Conservation (phyloP, 1,139 yeast genomes). For the Geotrichum restrictum region DNA sequence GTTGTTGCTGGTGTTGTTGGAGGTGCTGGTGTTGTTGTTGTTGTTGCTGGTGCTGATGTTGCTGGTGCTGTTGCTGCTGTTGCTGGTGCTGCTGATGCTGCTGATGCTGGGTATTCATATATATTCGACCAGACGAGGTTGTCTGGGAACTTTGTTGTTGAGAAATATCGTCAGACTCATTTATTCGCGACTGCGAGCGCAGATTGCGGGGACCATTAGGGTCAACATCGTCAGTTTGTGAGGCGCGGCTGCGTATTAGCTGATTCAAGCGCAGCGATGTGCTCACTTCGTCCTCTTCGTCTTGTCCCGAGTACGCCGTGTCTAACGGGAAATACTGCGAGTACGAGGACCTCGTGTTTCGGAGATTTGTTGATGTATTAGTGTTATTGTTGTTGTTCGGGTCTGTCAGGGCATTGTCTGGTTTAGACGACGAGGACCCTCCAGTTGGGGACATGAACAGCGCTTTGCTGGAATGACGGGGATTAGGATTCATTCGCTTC, state of each 20-base stretch:
- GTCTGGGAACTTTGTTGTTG: constrained; percentile 9
- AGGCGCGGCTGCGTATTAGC: constrained; percentile 2
- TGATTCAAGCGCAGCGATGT: neutral
- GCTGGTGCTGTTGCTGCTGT: no score
- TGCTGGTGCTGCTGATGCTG: no score
- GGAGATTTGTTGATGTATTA: no score
- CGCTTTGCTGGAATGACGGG: neutral
- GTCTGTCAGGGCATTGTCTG: neutral
- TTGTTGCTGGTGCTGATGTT: no score
- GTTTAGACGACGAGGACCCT: neutral
- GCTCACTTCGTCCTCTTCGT: constrained; percentile 4
- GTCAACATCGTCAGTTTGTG: neutral
- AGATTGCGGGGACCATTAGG: neutral
- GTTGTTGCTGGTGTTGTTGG: no score
- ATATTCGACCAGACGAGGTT: constrained; percentile 5
- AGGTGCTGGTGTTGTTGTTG: no score
- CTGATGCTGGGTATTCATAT: neutral
- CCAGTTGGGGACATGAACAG: constrained; percentile 1
- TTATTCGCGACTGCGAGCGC: neutral
- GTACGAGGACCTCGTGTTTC: neutral
- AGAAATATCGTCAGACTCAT: neutral
- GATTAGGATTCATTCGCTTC: constrained; percentile 15
- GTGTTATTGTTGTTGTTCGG: no score
- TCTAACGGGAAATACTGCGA: constrained; percentile 7
- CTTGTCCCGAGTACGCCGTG: constrained; percentile 2